These are phyloP conservation scores for Backusella morwellensis DNA, from an alignment of 192 early-diverging fungal species.

Conservation along the genomic window DNA sequence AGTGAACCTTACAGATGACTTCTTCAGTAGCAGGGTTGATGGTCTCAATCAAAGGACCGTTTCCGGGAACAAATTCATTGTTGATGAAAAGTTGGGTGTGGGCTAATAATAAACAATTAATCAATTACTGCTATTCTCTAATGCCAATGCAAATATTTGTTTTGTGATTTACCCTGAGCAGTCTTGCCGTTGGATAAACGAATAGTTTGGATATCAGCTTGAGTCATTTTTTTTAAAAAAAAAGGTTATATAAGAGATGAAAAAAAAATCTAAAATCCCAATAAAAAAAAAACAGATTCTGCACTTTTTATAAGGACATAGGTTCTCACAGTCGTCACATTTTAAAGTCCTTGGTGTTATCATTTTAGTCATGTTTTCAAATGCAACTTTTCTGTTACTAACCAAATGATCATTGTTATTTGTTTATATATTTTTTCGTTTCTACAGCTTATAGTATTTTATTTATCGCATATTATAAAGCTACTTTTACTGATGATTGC, in stretches of 20 bases:
- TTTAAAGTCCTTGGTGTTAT: slow-evolving; percentile 14
- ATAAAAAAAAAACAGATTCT: background rate
- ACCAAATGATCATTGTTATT: background rate
- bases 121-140: background rate
- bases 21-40: slow-evolving; percentile 39
- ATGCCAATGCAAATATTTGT: background rate
- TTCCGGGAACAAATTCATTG: slow-evolving; percentile 41
- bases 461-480: background rate
- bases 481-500: background rate
- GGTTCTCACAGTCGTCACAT: slow-evolving; percentile 12
- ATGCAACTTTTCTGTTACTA: background rate
- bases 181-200: slow-evolving; percentile 30
- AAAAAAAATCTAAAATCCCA: slow-evolving; percentile 7
- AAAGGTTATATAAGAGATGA: background rate
- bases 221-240: slow-evolving; percentile 16
- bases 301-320: background rate
- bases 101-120: slow-evolving; percentile 16
- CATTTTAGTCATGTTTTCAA: slow-evolving; percentile 6
- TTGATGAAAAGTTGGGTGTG: slow-evolving; percentile 42
- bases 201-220: slow-evolving; percentile 36
- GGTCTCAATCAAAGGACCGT: slow-evolving; percentile 36
- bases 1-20: slow-evolving; percentile 35
- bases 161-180: slow-evolving; percentile 20
- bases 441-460: background rate
- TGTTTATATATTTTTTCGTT: background rate